Evolutionary conservation across 352 stramenopile genomes (phyloP), one percentile per base, ranked within the genome.

Genomic region (Aphanomyces euteiches): DNA sequence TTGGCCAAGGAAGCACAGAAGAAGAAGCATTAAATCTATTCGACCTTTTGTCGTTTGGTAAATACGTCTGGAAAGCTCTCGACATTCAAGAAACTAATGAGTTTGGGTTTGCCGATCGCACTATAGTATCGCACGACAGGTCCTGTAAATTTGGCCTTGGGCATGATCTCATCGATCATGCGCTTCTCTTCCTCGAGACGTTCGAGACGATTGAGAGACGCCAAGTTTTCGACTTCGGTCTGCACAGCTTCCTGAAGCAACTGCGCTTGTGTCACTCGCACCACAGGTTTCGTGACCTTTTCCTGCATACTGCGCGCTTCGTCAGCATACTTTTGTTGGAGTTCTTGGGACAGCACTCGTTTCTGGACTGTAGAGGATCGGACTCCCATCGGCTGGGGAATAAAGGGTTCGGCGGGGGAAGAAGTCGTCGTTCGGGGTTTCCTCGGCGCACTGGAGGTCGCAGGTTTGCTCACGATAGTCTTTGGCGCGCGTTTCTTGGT

Each of bases 121-220:
- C 87, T 94, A 69, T 88, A 77, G 56, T 87, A 89, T 39, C 85
- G 75, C 47, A 94, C 79, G 71, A 89, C 85, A 7, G 79, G 72
- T n/a, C 82, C 83, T 13, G 81, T 89, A 72, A 83, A 86, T 63
- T 84, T 86, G 8, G 79, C 79, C 67, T 92, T 94, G 10, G 87
- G 87, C 7, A 81, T 77, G 12, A 78, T 75, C 13, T 67, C 71
- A 56, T 72, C 84, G 74, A 91, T 84, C 6, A 75, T 76, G 19
- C 88, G 88, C 75, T 91, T 92, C 75, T 94, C 87, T 73, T 94
- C 87, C 61, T 94, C 87, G 0, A 92, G 69, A 67, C 86, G 84
- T 72, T 94, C 87, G 43, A 94, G 47, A 45, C 83, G 78, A 47
- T 85, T 87, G 38, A 94, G 73, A n/a, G 84, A 92, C 77, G 90